Percentiles rank a stretch among this genome's conserved stretches.
These are phyloP conservation scores for Xanthoparmelia taractica DNA, from an alignment of 495 filamentous ascomycete species.

Conservation along the genomic window DNA sequence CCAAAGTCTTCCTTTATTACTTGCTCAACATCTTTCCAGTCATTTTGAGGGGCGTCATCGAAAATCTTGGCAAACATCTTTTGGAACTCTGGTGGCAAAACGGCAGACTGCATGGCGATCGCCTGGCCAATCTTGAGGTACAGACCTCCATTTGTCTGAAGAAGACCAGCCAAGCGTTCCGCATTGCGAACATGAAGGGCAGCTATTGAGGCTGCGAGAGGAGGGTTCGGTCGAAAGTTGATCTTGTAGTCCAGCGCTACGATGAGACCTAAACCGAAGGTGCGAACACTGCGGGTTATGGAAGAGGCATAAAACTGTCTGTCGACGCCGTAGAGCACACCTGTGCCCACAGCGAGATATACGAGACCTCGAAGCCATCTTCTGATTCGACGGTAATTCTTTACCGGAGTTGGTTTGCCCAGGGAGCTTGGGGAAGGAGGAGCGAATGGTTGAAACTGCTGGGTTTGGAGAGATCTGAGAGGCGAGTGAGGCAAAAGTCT, in stretches of 20 bases:
- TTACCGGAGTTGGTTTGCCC: slow-evolving; percentile 60
- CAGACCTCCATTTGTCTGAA: slow-evolving; percentile 79
- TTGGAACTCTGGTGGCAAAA: slow-evolving; percentile 89
- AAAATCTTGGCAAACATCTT: slow-evolving; percentile 95
- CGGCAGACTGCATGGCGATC: slow-evolving; percentile 93
- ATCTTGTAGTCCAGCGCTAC: slow-evolving; percentile 92
- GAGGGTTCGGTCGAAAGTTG: slow-evolving; percentile 79
- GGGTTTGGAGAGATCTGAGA: slow-evolving; percentile 23
- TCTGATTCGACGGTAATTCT: slow-evolving; percentile 54
- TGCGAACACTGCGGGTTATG: slow-evolving; percentile 69
- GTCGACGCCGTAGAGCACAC: slow-evolving; percentile 59
- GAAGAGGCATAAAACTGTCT: slow-evolving; percentile 65
- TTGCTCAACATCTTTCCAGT: slow-evolving; percentile 78
- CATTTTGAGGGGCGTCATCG: slow-evolving; percentile 92
- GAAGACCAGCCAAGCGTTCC: slow-evolving; percentile 66
- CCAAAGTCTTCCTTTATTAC: slow-evolving; percentile 87
- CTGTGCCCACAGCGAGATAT: slow-evolving; percentile 52
- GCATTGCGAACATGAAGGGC: slow-evolving; percentile 76
- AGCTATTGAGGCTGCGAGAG: slow-evolving; percentile 55
- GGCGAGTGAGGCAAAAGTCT: background rate
- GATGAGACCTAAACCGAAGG: slow-evolving; percentile 69
- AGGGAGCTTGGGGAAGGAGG: slow-evolving; percentile 78
- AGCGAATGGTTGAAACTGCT: slow-evolving; percentile 58
- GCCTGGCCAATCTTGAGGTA: slow-evolving; percentile 98
- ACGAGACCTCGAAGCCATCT: slow-evolving; percentile 71